phyloP scores from a whole-genome alignment of 2,329 filamentous ascomycete genomes.

The Fusarium circinatum region DNA sequence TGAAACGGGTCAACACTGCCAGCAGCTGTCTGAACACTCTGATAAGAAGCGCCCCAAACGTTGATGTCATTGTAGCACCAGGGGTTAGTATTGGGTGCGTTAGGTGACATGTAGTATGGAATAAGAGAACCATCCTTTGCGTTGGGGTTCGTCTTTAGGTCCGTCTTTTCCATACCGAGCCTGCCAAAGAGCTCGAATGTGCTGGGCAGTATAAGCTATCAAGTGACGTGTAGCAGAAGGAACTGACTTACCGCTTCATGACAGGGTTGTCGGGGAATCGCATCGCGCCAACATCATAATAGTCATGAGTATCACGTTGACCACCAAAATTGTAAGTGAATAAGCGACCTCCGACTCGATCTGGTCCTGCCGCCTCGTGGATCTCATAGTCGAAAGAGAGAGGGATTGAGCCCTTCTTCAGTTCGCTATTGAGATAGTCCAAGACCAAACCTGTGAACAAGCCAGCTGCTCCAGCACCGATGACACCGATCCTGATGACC shows the following conservation, averaged over 20 bases:
- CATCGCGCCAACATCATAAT: conserved; percentile 27
- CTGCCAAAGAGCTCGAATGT: conserved; percentile 3
- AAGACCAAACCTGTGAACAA: conserved; percentile 13
- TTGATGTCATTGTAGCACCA: conserved; percentile 18
- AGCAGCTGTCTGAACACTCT: background rate
- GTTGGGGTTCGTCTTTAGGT: background rate
- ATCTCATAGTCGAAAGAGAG: conserved; percentile 15
- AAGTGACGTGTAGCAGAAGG: too few species aligned
- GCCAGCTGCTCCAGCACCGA: conserved; percentile 20
- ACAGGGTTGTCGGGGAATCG: conserved; percentile 17
- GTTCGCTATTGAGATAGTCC: conserved; percentile 5
- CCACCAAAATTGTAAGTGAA: conserved; percentile 28
- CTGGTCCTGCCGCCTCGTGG: conserved; percentile 2
- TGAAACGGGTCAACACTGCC: background rate
- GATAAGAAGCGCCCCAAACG: background rate
- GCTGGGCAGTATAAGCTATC: background rate
- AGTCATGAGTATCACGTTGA: conserved; percentile 7
- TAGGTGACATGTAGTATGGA: conserved; percentile 6
- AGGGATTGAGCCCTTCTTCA: background rate
- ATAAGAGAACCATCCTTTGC: conserved; percentile 8
- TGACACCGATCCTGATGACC: conserved; percentile 1
- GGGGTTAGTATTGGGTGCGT: background rate
- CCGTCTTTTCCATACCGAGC: background rate
- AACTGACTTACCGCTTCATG: conserved; percentile 11
- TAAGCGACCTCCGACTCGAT: conserved; percentile 15